phyloP scores from a whole-genome alignment of 2,329 filamentous ascomycete species.

The Pseudocercospora macadamiae region DNA sequence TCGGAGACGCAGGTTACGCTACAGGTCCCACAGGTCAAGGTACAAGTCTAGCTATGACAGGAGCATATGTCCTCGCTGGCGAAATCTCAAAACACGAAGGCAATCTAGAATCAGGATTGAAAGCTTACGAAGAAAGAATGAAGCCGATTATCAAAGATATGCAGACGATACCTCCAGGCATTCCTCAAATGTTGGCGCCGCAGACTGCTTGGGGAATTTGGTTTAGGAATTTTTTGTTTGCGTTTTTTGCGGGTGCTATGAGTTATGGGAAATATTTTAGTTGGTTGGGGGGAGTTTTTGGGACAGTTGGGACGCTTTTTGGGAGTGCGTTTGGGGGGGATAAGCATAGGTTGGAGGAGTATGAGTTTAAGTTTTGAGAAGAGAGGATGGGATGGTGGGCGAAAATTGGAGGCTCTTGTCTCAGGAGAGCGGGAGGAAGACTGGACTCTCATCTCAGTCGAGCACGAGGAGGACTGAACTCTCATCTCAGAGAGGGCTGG shows the following conservation, averaged over 20 bases:
- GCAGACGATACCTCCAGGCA: conserved; percentile 38
- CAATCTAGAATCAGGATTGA: conserved; percentile 43
- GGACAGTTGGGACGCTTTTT: not conserved
- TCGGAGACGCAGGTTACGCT: conserved; percentile 47
- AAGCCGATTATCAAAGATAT: conserved; percentile 49
- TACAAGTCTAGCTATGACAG: conserved; percentile 41
- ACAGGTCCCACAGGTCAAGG: conserved; percentile 42
- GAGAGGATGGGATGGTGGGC: too few relatives aligned
- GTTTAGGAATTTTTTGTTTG: not conserved
- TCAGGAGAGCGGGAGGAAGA: too few relatives aligned
- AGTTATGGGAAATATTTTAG: not conserved
- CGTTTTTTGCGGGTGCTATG: not conserved
- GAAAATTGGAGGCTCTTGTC: too few relatives aligned
- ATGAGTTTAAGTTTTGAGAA: conserved; percentile 3
- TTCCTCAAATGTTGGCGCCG: conserved; percentile 46
- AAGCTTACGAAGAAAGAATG: conserved; percentile 50
- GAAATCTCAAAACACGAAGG: conserved; percentile 40
- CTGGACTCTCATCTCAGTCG: too few relatives aligned
- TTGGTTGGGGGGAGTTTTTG: not conserved
- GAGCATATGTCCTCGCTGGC: conserved; percentile 61
- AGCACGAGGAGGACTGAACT: too few relatives aligned
- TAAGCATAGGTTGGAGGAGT: conserved; percentile 9
- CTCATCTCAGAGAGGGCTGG: too few relatives aligned
- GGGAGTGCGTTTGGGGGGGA: not conserved
- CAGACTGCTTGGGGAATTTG: conserved; percentile 51